Evolutionary conservation across 2,329 filamentous ascomycete genomes (phyloP), one percentile per base, ranked within the genome.

Genomic region (Claviceps spartinae): DNA sequence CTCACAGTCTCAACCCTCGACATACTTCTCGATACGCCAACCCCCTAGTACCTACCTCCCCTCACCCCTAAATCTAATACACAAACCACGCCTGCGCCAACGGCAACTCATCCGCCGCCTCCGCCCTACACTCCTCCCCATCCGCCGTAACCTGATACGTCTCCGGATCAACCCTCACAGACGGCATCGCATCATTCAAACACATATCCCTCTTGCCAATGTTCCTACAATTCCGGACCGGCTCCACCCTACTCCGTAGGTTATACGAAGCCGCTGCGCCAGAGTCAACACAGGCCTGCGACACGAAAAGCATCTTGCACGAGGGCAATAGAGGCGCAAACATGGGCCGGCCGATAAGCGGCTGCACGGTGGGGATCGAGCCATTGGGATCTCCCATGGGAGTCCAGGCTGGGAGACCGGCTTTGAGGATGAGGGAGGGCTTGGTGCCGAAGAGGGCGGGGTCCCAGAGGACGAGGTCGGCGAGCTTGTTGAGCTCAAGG

Each of bases 91-190:
- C 73, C 72, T 95, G 88, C 54, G 85, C 82, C 63, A 95, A 72
- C 6, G 89, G 89, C 67, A 96, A 66, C 49, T 63, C 74, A 26
- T 74, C 73, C 22, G 85, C 79, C 4, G 89, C 86, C 67, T 85
- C 86, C 0, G 88, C 88, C 43, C 72, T 76, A 63, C 86, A 90
- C 38, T 82, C 71, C 66, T 78, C 68, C 0, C 87, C 89, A 68
- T 95, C 88, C 1, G 90, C 90, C 70, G 91, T 83, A 26, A 96
- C 90, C 16, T 74, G 78, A 71, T 96, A 97, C 62, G 79, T 83
- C 75, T 97, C 91, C 5, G 91, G 86, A 66, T 97, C 90, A 54
- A 97, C 90, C 61, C 74, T 82, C 87, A 97, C 96, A 70, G 76
- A 81, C 14, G 91, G 91, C 79, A 81, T 88, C 51, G 69, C 69